Evolutionary conservation across 345 rosid species (phyloP), one percentile per base, ranked within the genome.

Genomic region (Camelina neglecta): DNA sequence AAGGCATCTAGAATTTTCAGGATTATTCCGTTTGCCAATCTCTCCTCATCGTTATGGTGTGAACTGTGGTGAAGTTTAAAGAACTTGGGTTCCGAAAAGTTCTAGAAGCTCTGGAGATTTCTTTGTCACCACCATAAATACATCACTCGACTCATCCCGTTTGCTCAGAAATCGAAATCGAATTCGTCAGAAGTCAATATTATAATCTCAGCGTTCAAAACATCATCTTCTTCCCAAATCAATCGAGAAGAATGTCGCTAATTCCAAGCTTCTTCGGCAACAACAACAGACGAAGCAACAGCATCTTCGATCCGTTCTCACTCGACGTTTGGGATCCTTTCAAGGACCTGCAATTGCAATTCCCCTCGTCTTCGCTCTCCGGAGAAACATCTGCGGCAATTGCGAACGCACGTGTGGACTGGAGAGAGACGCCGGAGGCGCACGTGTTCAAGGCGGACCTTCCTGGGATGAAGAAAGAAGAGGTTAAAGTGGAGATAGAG

Each of bases 391-490:
- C 72, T 0, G 81, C 79, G 35, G 10, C 26, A 24, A 24, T 77
- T 0, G 71, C 18, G 2, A 69, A 71, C 50, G 49, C 67, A 4
- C 79, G 74, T 13, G 62, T 80, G 8, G 86, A 85, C 78, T 80
- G 84, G 86, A 82, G 15, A 44, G 83, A 82, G 75, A 85, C 83
- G 21, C 66, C 75, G 31, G 82, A 78, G 60, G 80, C 83, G 11
- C 88, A 85, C 78, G 76, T 75, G 53, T 80, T 82, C 78, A 67
- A 61, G 55, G 87, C 81, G 1, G 83, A 81, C 42, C 76, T 85
- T 18, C 81, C 81, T 0, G 85, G 85, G 41, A 11, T 85, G 62
- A 83, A 63, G 76, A 83, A 83, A 53, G 84, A 83, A 1, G 84
- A 81, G 50, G 83, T 85, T 44, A 83, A 76, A 53, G 85, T 73